Conservation (phyloP, 305 asterid genomes). For the Fraxinus sp. region DNA sequence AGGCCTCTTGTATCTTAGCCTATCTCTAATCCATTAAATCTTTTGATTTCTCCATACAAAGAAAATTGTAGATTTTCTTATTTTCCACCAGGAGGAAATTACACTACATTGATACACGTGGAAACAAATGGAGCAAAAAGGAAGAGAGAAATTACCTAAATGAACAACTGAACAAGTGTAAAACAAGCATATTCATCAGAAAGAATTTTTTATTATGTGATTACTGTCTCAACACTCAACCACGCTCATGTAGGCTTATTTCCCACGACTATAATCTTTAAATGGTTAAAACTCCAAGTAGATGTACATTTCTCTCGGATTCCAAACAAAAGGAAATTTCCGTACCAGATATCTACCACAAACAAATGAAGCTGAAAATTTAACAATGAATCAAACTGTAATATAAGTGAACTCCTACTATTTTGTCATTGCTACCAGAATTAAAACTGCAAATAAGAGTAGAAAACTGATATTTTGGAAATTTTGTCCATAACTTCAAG, state of each 20-base stretch:
- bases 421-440: neutral
- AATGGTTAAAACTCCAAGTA: neutral
- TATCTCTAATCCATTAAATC: neutral
- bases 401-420: neutral
- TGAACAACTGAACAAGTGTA: neutral
- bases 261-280: neutral
- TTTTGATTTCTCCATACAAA: neutral
- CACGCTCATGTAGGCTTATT: neutral
- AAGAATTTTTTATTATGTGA: neutral
- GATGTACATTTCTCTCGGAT: neutral
- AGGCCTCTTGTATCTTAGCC: neutral
- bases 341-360: neutral
- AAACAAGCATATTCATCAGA: neutral
- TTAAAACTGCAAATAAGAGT: neutral
- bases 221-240: neutral
- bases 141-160: neutral
- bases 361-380: neutral
- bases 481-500: neutral
- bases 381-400: neutral
- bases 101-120: neutral
- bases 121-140: neutral
- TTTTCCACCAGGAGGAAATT: neutral
- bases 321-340: neutral
- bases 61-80: neutral
- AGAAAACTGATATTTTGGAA: neutral